phyloP scores from a whole-genome alignment of 495 filamentous ascomycete genomes.

The Daldinia decipiens region DNA sequence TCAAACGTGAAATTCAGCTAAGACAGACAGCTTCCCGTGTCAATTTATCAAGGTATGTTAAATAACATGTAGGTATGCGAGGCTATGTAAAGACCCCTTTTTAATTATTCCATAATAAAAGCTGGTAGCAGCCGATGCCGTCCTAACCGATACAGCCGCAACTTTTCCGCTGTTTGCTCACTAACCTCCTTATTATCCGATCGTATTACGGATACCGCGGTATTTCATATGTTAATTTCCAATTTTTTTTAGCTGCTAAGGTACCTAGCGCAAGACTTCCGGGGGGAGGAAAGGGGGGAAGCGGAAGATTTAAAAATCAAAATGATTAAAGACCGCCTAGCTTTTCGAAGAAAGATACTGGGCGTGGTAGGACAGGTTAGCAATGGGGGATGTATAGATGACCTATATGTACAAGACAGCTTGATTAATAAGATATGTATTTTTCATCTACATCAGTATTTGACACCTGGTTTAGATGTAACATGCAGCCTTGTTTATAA shows the following conservation, averaged over 20 bases:
- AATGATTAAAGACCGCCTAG: no score
- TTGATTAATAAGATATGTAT: no score
- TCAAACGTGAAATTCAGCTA: neutral
- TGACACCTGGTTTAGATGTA: no score
- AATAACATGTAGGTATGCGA: neutral
- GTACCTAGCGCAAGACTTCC: no score
- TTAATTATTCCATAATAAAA: neutral
- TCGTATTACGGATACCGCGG: neutral
- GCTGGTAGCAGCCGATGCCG: neutral
- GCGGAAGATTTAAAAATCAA: neutral
- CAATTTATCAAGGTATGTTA: neutral
- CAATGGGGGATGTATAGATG: no score
- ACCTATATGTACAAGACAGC: no score
- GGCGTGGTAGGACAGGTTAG: no score
- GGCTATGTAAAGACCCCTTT: neutral
- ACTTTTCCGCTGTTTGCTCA: neutral
- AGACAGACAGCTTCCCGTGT: neutral
- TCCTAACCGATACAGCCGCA: slow-evolving; percentile 1
- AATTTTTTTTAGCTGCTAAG: neutral
- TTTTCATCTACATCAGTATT: no score
- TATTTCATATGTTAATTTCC: neutral
- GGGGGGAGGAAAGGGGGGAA: no score
- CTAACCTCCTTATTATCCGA: neutral
- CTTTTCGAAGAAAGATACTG: no score
- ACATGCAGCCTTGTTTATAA: no score